phyloP scores from a whole-genome alignment of 495 filamentous ascomycete genomes.

The Gamarada debralockiae region DNA sequence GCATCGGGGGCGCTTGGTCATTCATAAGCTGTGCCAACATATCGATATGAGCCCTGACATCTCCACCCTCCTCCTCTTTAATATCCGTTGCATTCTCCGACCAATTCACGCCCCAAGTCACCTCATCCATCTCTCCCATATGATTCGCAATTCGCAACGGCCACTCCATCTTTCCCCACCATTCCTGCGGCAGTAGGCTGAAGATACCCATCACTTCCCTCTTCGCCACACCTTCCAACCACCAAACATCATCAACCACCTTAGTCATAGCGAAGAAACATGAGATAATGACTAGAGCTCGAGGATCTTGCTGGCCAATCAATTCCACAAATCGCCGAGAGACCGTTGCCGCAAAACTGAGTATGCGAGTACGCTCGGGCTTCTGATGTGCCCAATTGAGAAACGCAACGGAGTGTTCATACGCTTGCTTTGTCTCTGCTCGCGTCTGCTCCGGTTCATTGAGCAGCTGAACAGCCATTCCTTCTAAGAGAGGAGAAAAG shows the following conservation, averaged over 20 bases:
- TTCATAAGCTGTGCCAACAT: conserved; percentile 15
- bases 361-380: conserved; percentile 46
- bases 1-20: conserved; percentile 1
- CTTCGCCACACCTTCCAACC: conserved; percentile 52
- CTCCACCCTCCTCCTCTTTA: conserved; percentile 4
- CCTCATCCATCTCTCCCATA: conserved; percentile 37
- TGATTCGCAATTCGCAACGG: conserved; percentile 44
- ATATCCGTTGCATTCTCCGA: background rate
- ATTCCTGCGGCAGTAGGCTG: conserved; percentile 43
- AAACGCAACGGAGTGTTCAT: conserved; percentile 50
- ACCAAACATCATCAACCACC: conserved; percentile 49
- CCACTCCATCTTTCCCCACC: conserved; percentile 55
- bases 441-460: conserved; percentile 16
- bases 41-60: conserved; percentile 20
- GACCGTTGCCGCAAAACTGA: conserved; percentile 56
- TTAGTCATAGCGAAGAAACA: conserved; percentile 55
- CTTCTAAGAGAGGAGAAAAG: conserved; percentile 47
- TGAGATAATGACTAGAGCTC: conserved; percentile 49
- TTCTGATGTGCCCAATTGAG: conserved; percentile 53
- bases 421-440: conserved; percentile 42
- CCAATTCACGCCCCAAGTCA: conserved; percentile 35
- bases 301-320: conserved; percentile 43
- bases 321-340: conserved; percentile 52
- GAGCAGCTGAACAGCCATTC: conserved; percentile 43
- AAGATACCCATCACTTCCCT: conserved; percentile 52